A percentile compares a stretch with the other conserved stretches of the same genome.
Conservation (phyloP, 345 rosid species). For the Eucalyptus polybractea region DNA sequence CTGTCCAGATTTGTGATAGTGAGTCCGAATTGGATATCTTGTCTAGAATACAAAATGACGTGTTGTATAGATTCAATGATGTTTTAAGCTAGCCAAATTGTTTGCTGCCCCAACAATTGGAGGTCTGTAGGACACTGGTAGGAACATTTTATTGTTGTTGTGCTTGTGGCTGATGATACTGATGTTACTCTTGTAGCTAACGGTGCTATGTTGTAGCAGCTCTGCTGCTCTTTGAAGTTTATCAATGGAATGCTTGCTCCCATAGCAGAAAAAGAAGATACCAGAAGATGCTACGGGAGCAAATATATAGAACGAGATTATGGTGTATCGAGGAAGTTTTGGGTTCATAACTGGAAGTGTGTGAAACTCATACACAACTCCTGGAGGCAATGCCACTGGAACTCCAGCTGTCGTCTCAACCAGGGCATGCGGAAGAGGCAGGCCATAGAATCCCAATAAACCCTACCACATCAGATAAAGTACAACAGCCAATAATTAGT, state of each 20-base stretch:
- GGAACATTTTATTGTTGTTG: neutral
- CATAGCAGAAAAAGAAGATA: neutral
- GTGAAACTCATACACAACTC: slow-evolving; percentile 42
- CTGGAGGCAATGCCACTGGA: slow-evolving; percentile 33
- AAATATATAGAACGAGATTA: neutral
- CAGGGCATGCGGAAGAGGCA: slow-evolving; percentile 38
- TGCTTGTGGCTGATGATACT: neutral
- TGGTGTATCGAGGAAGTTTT: neutral
- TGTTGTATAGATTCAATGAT: neutral
- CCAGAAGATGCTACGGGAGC: neutral
- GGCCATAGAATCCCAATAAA: slow-evolving; percentile 72
- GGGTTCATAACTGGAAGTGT: slow-evolving; percentile 54
- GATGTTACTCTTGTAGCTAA: neutral
- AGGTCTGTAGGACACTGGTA: neutral
- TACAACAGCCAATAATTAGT: neutral
- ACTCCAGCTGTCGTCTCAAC: slow-evolving; percentile 14
- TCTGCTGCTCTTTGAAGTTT: neutral
- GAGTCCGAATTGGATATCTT: neutral
- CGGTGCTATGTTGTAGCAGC: neutral
- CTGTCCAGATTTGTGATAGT: neutral
- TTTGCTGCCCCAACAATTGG: neutral
- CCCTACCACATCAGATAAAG: slow-evolving; percentile 25
- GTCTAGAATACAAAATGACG: neutral
- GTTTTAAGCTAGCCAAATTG: neutral
- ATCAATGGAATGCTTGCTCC: neutral